phyloP scores from a whole-genome alignment of 1,139 yeast species.

The Yamadazyma trypodendri region DNA sequence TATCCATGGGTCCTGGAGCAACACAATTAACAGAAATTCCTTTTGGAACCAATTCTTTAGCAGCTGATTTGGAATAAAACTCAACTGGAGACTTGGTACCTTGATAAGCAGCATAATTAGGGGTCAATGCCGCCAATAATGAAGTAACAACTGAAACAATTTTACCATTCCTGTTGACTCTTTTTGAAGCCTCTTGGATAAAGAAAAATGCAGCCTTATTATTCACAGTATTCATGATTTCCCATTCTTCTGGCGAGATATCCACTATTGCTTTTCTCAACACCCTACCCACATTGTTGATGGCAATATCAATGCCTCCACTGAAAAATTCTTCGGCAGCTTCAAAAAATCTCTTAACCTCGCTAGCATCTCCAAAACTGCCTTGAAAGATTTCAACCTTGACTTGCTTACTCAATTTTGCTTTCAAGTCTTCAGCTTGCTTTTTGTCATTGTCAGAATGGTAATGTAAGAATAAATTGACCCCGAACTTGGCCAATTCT shows the following conservation, averaged over 20 bases:
- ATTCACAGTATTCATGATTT: constrained; percentile 51
- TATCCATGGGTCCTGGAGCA: constrained; percentile 75
- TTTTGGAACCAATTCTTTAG: constrained; percentile 52
- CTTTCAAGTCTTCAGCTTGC: constrained; percentile 33
- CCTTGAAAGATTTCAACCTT: constrained; percentile 49
- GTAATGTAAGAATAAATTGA: constrained; percentile 55
- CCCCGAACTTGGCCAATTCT: constrained; percentile 57
- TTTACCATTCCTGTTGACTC: constrained; percentile 51
- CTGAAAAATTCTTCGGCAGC: constrained; percentile 47
- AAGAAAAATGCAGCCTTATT: constrained; percentile 62
- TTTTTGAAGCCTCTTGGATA: constrained; percentile 54
- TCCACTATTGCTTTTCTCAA: constrained; percentile 58
- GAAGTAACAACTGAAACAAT: constrained; percentile 62
- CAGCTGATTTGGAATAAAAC: constrained; percentile 53
- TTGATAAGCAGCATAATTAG: constrained; percentile 55
- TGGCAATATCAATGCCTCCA: constrained; percentile 55
- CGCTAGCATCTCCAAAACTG: constrained; percentile 42
- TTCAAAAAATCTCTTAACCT: constrained; percentile 42
- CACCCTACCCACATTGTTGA: constrained; percentile 66
- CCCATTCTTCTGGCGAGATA: constrained; percentile 52
- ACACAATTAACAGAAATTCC: constrained; percentile 56
- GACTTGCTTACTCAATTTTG: constrained; percentile 35
- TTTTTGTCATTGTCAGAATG: constrained; percentile 42
- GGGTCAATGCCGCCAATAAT: constrained; percentile 63
- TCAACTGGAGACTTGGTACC: constrained; percentile 66